Percentiles rank a stretch among this genome's conserved stretches.
Conservation (phyloP, 2,329 filamentous ascomycete genomes). For the Arachnopeziza araneosa region DNA sequence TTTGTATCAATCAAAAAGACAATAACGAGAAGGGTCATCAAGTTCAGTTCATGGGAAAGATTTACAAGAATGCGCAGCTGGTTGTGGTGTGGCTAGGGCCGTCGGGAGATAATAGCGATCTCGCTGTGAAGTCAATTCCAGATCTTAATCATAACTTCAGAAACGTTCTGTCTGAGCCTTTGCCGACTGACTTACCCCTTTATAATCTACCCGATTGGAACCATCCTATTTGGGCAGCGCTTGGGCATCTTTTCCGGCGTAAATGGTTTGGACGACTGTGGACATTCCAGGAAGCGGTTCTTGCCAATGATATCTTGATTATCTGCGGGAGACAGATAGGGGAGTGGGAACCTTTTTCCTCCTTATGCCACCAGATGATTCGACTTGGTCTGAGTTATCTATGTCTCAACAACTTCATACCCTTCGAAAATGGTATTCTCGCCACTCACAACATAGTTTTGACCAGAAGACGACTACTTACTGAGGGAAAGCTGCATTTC, state of each 20-base stretch:
- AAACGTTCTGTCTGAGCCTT: background rate
- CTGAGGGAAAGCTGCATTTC: background rate
- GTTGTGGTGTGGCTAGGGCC: conserved; percentile 12
- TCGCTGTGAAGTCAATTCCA: background rate
- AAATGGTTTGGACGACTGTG: conserved; percentile 1
- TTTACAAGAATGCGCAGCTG: conserved; percentile 20
- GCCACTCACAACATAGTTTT: background rate
- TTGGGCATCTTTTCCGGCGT: background rate
- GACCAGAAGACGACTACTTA: background rate
- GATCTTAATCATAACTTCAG: background rate
- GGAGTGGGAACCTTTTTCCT: background rate
- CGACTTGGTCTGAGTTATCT: background rate
- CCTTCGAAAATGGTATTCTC: background rate
- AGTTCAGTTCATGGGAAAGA: conserved; percentile 21
- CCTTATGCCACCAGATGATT: background rate
- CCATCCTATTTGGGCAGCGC: background rate
- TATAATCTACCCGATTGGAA: background rate
- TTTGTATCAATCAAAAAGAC: conserved; percentile 26
- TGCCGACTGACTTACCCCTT: background rate
- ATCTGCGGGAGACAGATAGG: background rate
- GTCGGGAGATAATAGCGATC: background rate
- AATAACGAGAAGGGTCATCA: conserved; percentile 16
- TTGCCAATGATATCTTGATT: background rate
- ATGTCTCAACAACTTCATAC: background rate
- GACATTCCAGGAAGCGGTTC: background rate